Percentiles rank a stretch among this genome's conserved stretches.
Evolutionary conservation across 1,139 yeast genomes (phyloP).

Genomic region (Nakaseomyces bracarensis): DNA sequence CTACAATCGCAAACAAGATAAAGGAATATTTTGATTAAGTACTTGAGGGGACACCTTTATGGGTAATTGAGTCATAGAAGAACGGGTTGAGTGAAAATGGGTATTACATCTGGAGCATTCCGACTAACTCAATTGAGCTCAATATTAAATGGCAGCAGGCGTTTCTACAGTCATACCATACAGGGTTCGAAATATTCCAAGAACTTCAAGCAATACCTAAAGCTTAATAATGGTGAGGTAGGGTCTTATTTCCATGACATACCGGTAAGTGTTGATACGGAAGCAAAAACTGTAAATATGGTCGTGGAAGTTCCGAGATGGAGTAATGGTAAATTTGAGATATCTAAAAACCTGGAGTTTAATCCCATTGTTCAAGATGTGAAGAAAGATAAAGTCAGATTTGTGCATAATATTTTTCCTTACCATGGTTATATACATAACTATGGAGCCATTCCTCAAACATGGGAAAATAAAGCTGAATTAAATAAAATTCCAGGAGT

Average conservation of each 20-base stretch:
- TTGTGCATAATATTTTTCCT: conserved; percentile 82
- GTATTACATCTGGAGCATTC: neutral
- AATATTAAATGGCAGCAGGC: neutral
- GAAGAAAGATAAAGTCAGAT: conserved; percentile 76
- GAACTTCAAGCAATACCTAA: conserved; percentile 38
- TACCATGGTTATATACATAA: conserved; percentile 86
- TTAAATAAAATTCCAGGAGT: conserved; percentile 21
- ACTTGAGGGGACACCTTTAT: too few relatives aligned
- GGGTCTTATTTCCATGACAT: conserved; percentile 86
- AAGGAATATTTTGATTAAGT: too few relatives aligned
- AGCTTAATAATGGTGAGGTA: conserved; percentile 39
- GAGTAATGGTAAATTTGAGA: conserved; percentile 91
- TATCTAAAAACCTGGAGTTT: conserved; percentile 59
- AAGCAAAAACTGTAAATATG: conserved; percentile 67
- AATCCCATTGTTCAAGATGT: conserved; percentile 92
- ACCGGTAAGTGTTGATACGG: conserved; percentile 62
- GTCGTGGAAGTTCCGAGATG: conserved; percentile 93
- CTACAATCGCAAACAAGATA: too few relatives aligned
- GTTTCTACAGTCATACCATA: conserved; percentile 24
- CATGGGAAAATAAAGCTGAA: conserved; percentile 72
- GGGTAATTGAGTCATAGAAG: too few relatives aligned
- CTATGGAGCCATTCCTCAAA: conserved; percentile 92
- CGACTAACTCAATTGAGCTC: neutral
- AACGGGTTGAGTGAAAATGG: neutral
- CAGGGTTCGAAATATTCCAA: conserved; percentile 39